Base-by-base conservation (phyloP, 2,329 filamentous ascomycete species). In the Ascochyta koolunga region DNA sequence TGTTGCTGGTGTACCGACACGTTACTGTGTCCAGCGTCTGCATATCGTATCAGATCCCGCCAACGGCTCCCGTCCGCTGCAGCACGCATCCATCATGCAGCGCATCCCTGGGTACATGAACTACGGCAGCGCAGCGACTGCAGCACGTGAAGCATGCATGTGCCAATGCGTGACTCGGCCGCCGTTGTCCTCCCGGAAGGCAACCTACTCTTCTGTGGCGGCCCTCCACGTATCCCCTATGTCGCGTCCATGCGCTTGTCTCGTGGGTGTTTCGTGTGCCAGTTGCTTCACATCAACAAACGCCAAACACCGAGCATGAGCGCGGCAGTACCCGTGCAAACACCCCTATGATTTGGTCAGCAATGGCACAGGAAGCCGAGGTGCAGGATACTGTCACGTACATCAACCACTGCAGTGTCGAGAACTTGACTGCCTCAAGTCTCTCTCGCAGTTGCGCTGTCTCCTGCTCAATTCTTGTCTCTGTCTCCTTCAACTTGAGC, bases 391-490 rank as follows among this genome's bases (percentile, higher is more conserved):
- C 24, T 40, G 33, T 42, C 36, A 89, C 91, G 71, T 89, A 93
- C 88, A 98, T 97, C 64, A 99, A 80, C 95, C 95, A 99, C 81
- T 99, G 95, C 74, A 99, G 77, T 31, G 95, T 98, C 72, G 92
- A 91, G 78, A 98, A 98, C 82, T 99, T 99, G 75, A 99, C 95
- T 64, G 91, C 90, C 79, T 99, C 95, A 41, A 99, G 82, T 78
- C 96, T 89, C 80, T 98, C 95, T 63, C 91, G 82, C 71, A 99
- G 76, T 27, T 89, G 89, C 35, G 93, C 93, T 48, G 95, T 92
- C 80, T 98, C 95, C 78, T 98, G 93, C 80, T 99, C 95, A 69
- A 99, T 98, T 77, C 96, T 88, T 53, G 93, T 96, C 80, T 99
- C 95, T 11, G 95, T 98, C 83, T 99, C 95, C 80, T 96, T 97